Conservation (phyloP, 2,329 filamentous ascomycete genomes). For the Fusarium phyllophilum region DNA sequence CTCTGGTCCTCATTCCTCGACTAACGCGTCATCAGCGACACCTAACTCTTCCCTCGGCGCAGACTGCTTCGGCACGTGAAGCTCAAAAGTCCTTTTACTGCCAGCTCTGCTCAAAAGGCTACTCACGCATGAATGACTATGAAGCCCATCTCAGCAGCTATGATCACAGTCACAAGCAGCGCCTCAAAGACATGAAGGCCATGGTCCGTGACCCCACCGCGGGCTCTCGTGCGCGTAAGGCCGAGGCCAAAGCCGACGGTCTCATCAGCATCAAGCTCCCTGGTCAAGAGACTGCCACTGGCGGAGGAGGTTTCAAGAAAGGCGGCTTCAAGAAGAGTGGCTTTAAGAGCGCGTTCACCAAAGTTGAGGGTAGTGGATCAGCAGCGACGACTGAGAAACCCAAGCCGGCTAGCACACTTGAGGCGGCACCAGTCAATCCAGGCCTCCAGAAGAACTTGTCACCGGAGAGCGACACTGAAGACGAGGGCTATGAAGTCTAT, state of each 20-base stretch:
- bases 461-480: slow-evolving; percentile 72
- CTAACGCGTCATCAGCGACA: slow-evolving; percentile 56
- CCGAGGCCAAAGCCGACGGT: slow-evolving; percentile 75
- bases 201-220: slow-evolving; percentile 78
- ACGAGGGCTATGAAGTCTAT: slow-evolving; percentile 77
- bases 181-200: slow-evolving; percentile 87
- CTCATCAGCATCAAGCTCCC: slow-evolving; percentile 74
- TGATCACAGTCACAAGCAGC: slow-evolving; percentile 94
- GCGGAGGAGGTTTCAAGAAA: slow-evolving; percentile 68
- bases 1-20: slow-evolving; percentile 46
- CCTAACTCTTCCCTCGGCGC: slow-evolving; percentile 67
- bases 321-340: slow-evolving; percentile 83
- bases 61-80: slow-evolving; percentile 74
- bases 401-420: slow-evolving; percentile 42
- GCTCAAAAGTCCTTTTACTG: slow-evolving; percentile 85
- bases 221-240: slow-evolving; percentile 71
- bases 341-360: slow-evolving; percentile 80
- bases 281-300: slow-evolving; percentile 47
- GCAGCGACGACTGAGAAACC: slow-evolving; percentile 54
- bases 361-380: slow-evolving; percentile 54
- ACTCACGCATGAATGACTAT: slow-evolving; percentile 94
- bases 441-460: slow-evolving; percentile 36
- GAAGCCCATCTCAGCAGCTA: slow-evolving; percentile 94
- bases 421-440: slow-evolving; percentile 31
- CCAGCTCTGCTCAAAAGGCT: slow-evolving; percentile 91